Base-by-base conservation (phyloP, 768 basidiomycete species). In the Chalciporus chontae region DNA sequence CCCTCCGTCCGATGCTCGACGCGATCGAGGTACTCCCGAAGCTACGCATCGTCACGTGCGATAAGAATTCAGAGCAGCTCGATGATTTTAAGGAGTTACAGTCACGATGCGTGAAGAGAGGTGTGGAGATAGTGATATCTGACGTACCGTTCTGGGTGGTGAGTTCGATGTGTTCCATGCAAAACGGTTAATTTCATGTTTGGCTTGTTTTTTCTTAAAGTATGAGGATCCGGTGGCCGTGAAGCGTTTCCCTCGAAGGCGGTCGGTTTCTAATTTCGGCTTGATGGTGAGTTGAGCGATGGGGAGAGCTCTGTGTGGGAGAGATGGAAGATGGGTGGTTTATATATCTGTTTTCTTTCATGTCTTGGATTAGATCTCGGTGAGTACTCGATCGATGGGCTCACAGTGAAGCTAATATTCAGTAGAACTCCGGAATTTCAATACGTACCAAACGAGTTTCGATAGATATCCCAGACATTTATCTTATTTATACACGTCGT, bases 11-110 rank as follows among this genome's bases (percentile, higher is more conserved):
- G 2, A 51, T 75, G 13, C 61, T 75, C 4, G 43, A 59, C 1
- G 68, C 68, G 2, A 51, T 76, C 18, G 53, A 65, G 7, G 47
- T 48, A 2, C 61, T 73, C 5, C 73, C 71, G 4, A 65, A 53
- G 2, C 48, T 77, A 52, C 65, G 63, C 26, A 43, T 71, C 41
- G 45, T 78, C n/a, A 73, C 66, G 1, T 74, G 71, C 53, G 67
- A 70, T 45, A 61, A 43, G 7, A 52, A 61, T 26, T 59, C 64
- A 0, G 34, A 43, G 34, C 26, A 36, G 10, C 53, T 66, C 29
- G 43, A 37, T 21, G 55, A 63, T 5, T 73, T 63, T 43, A 45
- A 45, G 21, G 43, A 14, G 19, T 46, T 75, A 31, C 47, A 58
- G 41, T 43, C 43, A 18, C 57, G 39, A 36, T 77, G 75, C 51